Base-by-base conservation (phyloP, 164 flowering plant genomes). In the Macadamia tetraphylla region DNA sequence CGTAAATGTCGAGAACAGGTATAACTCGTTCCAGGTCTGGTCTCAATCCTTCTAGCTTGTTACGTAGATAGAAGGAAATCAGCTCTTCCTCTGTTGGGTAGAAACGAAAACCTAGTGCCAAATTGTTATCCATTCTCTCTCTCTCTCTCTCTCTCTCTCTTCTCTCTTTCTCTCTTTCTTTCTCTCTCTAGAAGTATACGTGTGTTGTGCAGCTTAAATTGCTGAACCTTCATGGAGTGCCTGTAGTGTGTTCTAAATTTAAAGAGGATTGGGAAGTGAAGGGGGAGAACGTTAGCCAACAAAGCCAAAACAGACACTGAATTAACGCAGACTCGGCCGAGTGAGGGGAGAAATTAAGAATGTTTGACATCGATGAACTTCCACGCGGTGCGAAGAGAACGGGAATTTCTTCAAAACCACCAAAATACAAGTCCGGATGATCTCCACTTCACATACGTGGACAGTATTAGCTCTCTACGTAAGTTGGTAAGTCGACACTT, bases 81-180 rank as follows among this genome's bases (percentile, higher is more conserved):
- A 87, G 67, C 75, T 87, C 92, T 63, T 81, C 88, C 53, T 87
- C 92, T 3, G 88, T 85, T 10, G 89, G 92, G 70, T 74, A 87
- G 76, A 87, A 87, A 6, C 92, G 84, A 76, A 71, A 84, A 1
- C 92, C 89, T 0, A 74, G 79, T 49, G 64, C 48, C 0, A 35
- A 18, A 17, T 65, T 35, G 13, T 65, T 35, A 5, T 5, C 40
- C 40, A 3, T 23, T 23, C 23, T 23, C 23, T 23, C 23, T 23
- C 23, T 23, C 23, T 23, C 23, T 23, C 23, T 23, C 23, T n/a
- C 49, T 35, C n/a, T 48, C 49, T 7, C 15, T 44, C 10, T 43
- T 44, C 53, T 35, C 64, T 62, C 23, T 18, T 14, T 0, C 4
- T 14, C 23, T 8, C 9, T 58, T 7, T 46, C 51, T 46, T 1